phyloP scores from a whole-genome alignment of 1,139 yeast genomes.

The Kodamaea plutei region DNA sequence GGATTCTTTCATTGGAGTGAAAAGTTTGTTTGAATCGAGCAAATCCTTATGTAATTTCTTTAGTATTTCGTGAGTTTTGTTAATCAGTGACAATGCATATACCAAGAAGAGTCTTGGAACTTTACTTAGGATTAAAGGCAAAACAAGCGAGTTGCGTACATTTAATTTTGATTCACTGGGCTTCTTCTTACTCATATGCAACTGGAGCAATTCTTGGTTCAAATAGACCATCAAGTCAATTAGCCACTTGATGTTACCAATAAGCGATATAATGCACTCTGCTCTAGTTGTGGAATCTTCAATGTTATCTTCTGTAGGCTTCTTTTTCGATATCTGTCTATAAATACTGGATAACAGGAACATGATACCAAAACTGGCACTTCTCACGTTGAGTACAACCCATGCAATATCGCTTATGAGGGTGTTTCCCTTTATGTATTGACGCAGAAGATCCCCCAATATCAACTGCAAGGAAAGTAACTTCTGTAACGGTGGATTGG shows the following conservation, averaged over 20 bases:
- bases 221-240: slow-evolving; percentile 64
- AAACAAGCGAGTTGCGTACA: slow-evolving; percentile 34
- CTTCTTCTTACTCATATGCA: slow-evolving; percentile 21
- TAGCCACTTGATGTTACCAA: slow-evolving; percentile 79
- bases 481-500: slow-evolving; percentile 70
- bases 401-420: slow-evolving; percentile 61
- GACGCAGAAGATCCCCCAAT: slow-evolving; percentile 49
- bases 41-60: slow-evolving; percentile 43
- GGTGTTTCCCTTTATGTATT: slow-evolving; percentile 13
- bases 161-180: slow-evolving; percentile 22
- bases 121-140: slow-evolving; percentile 58
- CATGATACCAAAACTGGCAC: slow-evolving; percentile 71
- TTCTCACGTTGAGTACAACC: slow-evolving; percentile 63
- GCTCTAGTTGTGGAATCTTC: slow-evolving; percentile 55
- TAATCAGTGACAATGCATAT: slow-evolving; percentile 66
- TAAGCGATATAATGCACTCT: slow-evolving; percentile 53
- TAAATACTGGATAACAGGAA: slow-evolving; percentile 63
- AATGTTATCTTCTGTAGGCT: slow-evolving; percentile 46
- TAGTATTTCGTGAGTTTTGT: slow-evolving; percentile 60
- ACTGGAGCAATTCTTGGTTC: slow-evolving; percentile 61
- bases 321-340: slow-evolving; percentile 50
- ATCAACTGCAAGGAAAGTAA: slow-evolving; percentile 60
- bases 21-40: slow-evolving; percentile 37
- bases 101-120: slow-evolving; percentile 68
- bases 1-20: slow-evolving; percentile 53